A percentile compares a stretch with the other conserved stretches of the same genome.
Conservation (phyloP, 805 yeast genomes). For the Torulaspora franciscae region DNA sequence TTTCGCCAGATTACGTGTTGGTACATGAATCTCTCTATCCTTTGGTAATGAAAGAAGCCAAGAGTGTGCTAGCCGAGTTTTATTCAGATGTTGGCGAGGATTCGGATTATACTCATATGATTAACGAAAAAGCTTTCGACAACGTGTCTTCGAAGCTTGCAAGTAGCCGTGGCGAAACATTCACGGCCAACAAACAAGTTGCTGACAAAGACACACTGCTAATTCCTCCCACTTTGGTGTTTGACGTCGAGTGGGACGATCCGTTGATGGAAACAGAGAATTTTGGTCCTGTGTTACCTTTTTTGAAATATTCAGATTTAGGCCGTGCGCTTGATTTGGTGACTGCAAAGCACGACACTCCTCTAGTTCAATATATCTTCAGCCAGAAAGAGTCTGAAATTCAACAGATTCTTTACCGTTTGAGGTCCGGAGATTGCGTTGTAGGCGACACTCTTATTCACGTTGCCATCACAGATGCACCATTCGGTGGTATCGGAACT, state of each 20-base stretch:
- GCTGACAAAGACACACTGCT: conserved; percentile 40
- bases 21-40: conserved; percentile 57
- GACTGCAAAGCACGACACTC: conserved; percentile 56
- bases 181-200: conserved; percentile 44
- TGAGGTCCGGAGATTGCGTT: conserved; percentile 69
- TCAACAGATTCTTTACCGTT: conserved; percentile 42
- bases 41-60: conserved; percentile 42
- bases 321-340: conserved; percentile 43
- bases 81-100: conserved; percentile 40
- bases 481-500: conserved; percentile 87
- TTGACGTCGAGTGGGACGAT: conserved; percentile 60
- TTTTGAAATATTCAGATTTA: conserved; percentile 49
- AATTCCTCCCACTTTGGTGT: conserved; percentile 71
- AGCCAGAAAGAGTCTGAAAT: conserved; percentile 45
- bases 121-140: conserved; percentile 50
- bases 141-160: conserved; percentile 44
- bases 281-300: conserved; percentile 83
- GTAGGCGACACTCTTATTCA: conserved; percentile 72
- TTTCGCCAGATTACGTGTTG: conserved; percentile 77
- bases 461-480: conserved; percentile 60
- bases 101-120: conserved; percentile 55
- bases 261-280: conserved; percentile 68
- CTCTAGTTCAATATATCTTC: conserved; percentile 75
- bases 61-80: conserved; percentile 40
- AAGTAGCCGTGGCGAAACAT: conserved; percentile 45